Conservation (phyloP, 2,329 filamentous ascomycete genomes). For the Didymella sp. region DNA sequence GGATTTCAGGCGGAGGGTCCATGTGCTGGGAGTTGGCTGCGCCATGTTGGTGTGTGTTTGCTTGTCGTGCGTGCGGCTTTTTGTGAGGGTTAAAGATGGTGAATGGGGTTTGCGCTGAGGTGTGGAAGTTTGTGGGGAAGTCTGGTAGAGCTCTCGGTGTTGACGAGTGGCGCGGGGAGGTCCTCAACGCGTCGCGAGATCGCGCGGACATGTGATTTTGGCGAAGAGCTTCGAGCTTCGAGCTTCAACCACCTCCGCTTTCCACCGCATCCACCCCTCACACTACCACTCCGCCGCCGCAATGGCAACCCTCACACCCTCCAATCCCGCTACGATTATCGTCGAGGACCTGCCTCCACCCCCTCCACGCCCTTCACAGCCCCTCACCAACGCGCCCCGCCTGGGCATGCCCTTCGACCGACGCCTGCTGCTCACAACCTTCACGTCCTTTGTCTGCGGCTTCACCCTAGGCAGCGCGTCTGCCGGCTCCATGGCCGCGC, state of each 20-base stretch:
- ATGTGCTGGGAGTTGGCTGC: conserved; percentile 38
- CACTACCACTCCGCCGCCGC: neutral
- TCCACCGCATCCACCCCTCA: conserved; percentile 2
- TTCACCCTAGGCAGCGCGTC: conserved; percentile 73
- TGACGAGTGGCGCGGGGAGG: too few species aligned
- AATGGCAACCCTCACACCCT: conserved; percentile 19
- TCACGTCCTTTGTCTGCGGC: conserved; percentile 71
- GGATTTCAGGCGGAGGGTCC: conserved; percentile 57
- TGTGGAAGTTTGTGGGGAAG: neutral
- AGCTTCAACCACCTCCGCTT: neutral
- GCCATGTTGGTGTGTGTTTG: conserved; percentile 22
- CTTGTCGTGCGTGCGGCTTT: neutral
- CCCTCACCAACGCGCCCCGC: conserved; percentile 41
- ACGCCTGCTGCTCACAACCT: conserved; percentile 70
- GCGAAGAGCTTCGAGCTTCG: neutral
- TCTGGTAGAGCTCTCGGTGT: neutral
- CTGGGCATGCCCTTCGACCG: conserved; percentile 69
- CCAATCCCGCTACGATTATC: conserved; percentile 8
- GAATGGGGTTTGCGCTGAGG: neutral
- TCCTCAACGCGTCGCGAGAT: neutral
- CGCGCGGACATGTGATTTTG: neutral
- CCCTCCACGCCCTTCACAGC: conserved; percentile 17
- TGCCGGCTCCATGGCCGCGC: conserved; percentile 74
- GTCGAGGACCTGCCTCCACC: conserved; percentile 7
- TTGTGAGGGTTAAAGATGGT: neutral